A percentile compares a stretch with the other conserved stretches of the same genome.
Evolutionary conservation across 352 stramenopile species (phyloP).

Genomic region (Pythium dissotocum): DNA sequence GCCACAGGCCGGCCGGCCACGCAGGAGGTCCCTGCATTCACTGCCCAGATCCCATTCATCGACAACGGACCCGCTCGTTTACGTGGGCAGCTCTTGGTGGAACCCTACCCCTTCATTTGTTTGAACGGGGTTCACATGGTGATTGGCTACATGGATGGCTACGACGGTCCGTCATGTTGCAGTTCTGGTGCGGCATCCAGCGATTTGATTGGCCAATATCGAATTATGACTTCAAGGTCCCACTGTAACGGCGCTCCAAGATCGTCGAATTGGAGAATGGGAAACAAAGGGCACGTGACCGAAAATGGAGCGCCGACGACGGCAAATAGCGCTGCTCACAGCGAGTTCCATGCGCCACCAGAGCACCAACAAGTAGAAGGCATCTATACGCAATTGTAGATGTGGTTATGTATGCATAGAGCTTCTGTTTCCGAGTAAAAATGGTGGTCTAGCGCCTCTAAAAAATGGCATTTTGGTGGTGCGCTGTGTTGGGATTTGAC

Average conservation of each 20-base stretch:
- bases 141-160: conserved; percentile 9
- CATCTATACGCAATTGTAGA: not conserved
- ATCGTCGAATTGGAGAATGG: conserved; percentile 2
- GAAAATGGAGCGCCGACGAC: conserved; percentile 1
- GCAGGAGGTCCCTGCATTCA: not conserved
- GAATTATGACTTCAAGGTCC: conserved; percentile 16
- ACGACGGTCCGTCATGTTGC: conserved; percentile 16
- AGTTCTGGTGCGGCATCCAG: not conserved
- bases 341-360: not conserved
- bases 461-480: not conserved
- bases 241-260: conserved; percentile 8
- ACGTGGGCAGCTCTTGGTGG: conserved; percentile 5
- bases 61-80: conserved; percentile 12
- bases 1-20: not conserved
- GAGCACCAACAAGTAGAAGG: not conserved
- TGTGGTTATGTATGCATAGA: not conserved
- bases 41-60: conserved; percentile 6
- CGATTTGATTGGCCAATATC: conserved; percentile 18
- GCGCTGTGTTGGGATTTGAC: not conserved
- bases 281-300: not conserved
- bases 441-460: not conserved
- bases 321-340: not conserved
- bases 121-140: not conserved
- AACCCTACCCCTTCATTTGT: not conserved
- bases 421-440: not conserved